Evolutionary conservation across 352 stramenopile species (phyloP).

Genomic region (Ophiocytium majus): DNA sequence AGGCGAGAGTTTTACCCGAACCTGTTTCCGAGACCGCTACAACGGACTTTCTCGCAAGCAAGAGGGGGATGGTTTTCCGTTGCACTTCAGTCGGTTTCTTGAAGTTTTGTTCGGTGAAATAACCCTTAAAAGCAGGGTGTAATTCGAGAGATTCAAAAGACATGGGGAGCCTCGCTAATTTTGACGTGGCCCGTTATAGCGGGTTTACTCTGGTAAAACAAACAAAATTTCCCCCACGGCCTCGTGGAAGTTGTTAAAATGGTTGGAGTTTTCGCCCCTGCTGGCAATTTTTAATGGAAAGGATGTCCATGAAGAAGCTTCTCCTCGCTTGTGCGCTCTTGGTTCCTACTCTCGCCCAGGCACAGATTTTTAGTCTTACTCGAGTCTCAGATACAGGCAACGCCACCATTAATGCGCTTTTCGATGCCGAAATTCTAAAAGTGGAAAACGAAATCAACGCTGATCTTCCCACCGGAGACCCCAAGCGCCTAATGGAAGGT

Average conservation of each 20-base stretch:
- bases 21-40: neutral
- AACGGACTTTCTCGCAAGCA: neutral
- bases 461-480: neutral
- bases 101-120: neutral
- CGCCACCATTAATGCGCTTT: neutral
- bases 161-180: neutral
- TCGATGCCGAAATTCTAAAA: neutral
- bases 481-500: neutral
- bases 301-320: neutral
- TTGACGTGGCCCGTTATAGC: neutral
- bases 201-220: neutral
- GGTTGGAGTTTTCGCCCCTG: neutral
- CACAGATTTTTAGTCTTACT: neutral
- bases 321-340: neutral
- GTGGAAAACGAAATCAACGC: neutral
- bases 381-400: neutral
- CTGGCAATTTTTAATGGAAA: neutral
- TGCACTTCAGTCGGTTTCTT: neutral
- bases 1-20: slow-evolving; percentile 15
- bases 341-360: neutral
- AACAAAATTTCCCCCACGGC: too few species aligned
- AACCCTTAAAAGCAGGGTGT: neutral
- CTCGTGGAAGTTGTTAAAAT: neutral
- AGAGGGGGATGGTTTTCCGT: neutral
- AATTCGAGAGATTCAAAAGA: neutral